Percentiles rank a stretch among this genome's conserved stretches.
These are phyloP conservation scores for Micractinium sp. DNA, from an alignment of 139 green algal species.

Conservation along the genomic window DNA sequence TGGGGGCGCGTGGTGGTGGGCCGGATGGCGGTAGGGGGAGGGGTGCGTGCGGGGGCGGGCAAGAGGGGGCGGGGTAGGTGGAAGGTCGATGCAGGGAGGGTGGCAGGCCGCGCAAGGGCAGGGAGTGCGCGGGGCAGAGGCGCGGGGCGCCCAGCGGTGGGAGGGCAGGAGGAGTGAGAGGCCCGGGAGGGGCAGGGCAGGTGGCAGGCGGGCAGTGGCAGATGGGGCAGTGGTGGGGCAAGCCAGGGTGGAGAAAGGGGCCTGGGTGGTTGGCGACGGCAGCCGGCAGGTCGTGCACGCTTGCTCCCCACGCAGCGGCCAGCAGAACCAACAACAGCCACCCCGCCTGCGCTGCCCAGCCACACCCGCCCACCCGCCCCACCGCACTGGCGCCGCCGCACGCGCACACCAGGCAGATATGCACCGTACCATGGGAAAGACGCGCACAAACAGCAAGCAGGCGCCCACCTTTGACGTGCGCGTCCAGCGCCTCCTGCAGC, in stretches of 20 bases:
- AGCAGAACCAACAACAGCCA: too few relatives aligned
- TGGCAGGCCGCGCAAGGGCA: neutral
- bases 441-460: neutral
- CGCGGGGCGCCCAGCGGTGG: neutral
- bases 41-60: neutral
- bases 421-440: too few relatives aligned
- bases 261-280: neutral
- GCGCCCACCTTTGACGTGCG: slow-evolving; percentile 45
- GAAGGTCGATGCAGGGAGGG: neutral
- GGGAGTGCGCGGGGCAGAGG: neutral
- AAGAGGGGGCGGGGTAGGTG: neutral
- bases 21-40: neutral
- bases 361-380: neutral
- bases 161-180: neutral
- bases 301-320: neutral
- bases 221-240: neutral
- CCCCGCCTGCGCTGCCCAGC: too few relatives aligned
- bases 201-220: too few relatives aligned
- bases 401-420: too few relatives aligned
- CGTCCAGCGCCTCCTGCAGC: slow-evolving; percentile 45
- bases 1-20: slow-evolving; percentile 22
- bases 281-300: neutral
- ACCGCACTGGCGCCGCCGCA: neutral
- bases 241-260: neutral
- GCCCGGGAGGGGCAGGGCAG: neutral